Conservation (phyloP, 352 stramenopile species). For the Pseudoperonospora humuli region DNA sequence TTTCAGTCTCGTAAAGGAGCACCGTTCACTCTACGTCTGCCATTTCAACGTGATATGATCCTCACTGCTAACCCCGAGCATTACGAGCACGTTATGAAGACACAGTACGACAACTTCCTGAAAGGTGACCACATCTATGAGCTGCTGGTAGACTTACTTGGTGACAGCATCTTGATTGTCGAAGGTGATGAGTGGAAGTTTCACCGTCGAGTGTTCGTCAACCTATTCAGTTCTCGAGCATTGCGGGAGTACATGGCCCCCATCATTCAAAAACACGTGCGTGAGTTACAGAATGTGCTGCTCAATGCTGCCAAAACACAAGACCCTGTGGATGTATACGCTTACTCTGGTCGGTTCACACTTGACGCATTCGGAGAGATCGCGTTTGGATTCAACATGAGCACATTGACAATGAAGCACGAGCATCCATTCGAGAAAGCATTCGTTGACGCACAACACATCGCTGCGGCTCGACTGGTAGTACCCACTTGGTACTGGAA, state of each 20-base stretch:
- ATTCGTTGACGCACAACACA: conserved; percentile 22
- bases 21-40: conserved; percentile 19
- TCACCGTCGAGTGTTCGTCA: conserved; percentile 77
- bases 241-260: conserved; percentile 40
- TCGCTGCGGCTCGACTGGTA: conserved; percentile 8
- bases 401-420: conserved; percentile 12
- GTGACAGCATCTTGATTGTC: conserved; percentile 60
- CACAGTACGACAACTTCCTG: conserved; percentile 62
- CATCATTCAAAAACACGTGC: conserved; percentile 36
- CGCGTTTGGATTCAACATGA: conserved; percentile 27
- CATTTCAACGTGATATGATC: conserved; percentile 24
- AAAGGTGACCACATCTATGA: conserved; percentile 51
- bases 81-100: conserved; percentile 52
- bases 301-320: background rate
- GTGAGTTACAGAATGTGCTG: conserved; percentile 24
- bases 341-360: conserved; percentile 20
- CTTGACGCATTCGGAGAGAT: conserved; percentile 30
- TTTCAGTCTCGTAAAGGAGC: conserved; percentile 11
- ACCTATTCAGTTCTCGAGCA: conserved; percentile 71
- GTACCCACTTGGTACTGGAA: conserved; percentile 30
- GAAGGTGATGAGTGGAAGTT: conserved; percentile 57
- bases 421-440: conserved; percentile 27
- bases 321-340: conserved; percentile 18
- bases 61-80: conserved; percentile 22
- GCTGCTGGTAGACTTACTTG: conserved; percentile 47